phyloP scores from a whole-genome alignment of 75 land plant genomes.

The Sequoiadendron giganteum region DNA sequence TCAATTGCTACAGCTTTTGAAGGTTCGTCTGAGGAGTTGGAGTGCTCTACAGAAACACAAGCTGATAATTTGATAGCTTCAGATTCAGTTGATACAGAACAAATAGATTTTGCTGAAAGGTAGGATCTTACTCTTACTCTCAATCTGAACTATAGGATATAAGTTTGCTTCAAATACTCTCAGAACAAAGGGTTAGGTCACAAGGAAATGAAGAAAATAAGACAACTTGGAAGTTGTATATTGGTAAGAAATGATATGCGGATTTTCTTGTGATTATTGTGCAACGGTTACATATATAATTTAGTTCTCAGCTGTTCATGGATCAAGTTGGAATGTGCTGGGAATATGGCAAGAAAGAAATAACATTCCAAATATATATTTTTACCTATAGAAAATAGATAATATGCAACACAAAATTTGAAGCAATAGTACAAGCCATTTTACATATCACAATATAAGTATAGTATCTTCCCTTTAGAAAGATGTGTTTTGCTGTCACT shows the following conservation, averaged over 20 bases:
- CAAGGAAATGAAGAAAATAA: background rate
- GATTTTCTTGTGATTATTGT: background rate
- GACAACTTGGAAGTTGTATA: background rate
- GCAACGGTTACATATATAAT: background rate
- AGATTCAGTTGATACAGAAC: background rate
- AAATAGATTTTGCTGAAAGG: constrained; percentile 1
- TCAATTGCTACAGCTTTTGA: background rate
- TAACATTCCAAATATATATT: too few species aligned
- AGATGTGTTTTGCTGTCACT: background rate
- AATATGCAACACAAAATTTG: background rate
- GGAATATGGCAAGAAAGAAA: background rate
- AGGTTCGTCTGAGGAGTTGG: background rate
- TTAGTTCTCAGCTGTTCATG: background rate
- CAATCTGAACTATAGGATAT: background rate
- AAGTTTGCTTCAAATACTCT: background rate
- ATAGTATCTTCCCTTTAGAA: background rate
- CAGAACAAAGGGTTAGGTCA: background rate
- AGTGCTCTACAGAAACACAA: background rate
- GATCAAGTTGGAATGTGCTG: background rate
- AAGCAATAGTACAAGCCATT: background rate
- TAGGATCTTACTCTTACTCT: background rate
- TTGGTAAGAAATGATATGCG: background rate
- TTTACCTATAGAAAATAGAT: background rate
- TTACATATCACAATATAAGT: background rate
- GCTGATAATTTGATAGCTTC: background rate